These are phyloP conservation scores for Ascochyta rabiei DNA, from an alignment of 2,329 filamentous ascomycete species.

Conservation along the genomic window DNA sequence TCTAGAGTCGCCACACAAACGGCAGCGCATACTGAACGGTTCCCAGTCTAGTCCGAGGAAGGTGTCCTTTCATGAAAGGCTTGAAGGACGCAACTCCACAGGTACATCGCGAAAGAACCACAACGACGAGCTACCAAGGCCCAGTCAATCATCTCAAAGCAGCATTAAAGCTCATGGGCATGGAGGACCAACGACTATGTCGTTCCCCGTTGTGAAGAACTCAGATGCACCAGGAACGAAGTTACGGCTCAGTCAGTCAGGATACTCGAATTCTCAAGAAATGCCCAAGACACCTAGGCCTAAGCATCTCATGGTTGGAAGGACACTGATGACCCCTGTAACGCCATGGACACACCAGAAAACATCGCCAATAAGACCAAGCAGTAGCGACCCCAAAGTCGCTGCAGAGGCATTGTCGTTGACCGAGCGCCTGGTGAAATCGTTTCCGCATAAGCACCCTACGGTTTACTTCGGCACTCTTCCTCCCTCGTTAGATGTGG, in stretches of 20 bases:
- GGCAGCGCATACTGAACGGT: constrained; percentile 20
- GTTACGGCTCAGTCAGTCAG: constrained; percentile 70
- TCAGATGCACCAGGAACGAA: constrained; percentile 68
- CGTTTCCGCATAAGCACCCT: constrained; percentile 24
- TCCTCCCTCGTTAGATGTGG: constrained; percentile 53
- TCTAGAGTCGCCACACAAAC: constrained; percentile 17
- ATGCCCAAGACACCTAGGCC: constrained; percentile 34
- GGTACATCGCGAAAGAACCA: constrained; percentile 1
- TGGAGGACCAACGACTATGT: constrained; percentile 56
- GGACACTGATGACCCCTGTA: constrained; percentile 27
- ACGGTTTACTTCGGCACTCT: constrained; percentile 45
- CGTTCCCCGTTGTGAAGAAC: constrained; percentile 80
- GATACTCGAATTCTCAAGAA: constrained; percentile 56
- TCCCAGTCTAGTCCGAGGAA: constrained; percentile 14
- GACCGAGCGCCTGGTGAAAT: constrained; percentile 19
- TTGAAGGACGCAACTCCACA: not conserved
- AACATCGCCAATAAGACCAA: constrained; percentile 24
- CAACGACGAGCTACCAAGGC: constrained; percentile 17
- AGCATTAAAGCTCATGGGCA: constrained; percentile 46
- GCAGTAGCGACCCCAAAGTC: constrained; percentile 23
- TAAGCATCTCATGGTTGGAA: constrained; percentile 25
- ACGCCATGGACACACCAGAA: constrained; percentile 46
- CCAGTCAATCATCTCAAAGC: constrained; percentile 47
- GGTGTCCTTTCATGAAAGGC: constrained; percentile 20
- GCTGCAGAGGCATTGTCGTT: constrained; percentile 27